Base-by-base conservation (phyloP, 768 basidiomycete species). In the Boletus tomentosulus region DNA sequence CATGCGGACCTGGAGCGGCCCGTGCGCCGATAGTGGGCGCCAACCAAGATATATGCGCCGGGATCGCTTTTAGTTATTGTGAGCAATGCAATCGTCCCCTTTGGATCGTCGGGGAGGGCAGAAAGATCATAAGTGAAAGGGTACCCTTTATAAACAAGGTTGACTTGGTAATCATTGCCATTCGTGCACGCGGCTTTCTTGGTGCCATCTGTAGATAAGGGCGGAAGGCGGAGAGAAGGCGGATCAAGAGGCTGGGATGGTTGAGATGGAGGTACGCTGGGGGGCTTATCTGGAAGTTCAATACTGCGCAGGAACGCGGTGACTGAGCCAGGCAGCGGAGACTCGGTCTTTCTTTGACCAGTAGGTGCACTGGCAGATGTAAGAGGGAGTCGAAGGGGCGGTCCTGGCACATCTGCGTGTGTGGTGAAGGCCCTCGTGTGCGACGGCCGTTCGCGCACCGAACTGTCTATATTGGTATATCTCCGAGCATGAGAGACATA, bases 11-110 rank as follows among this genome's bases (percentile, higher is more conserved):
- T 59, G 51, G 68, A 54, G 31, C 68, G 69, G 49, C 66, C 68
- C 44, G 68, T 69, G 37, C 70, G 66, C 54, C 68, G 64, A 57
- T 69, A 69, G 59, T 68, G 70, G 30, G 70, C 68, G 11, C 61
- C 59, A 25, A 70, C 55, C 38, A 70, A 42, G 50, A 69, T 30
- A 59, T 69, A 69, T 52, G 68, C 55, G 37, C 68, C 70, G 12
- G 68, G 70, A 56, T 68, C 70, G 24, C 66, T 66, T 30, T 64
- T 50, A 41, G 70, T 69, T 31, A 57, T 49, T 38, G 42, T 54
- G 42, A 69, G 66, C 44, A 69, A 51, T 8, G 60, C 57, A 34
- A 69, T 66, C 34, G 59, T 59, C 35, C 63, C 59, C 34, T 58
- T 52, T 44, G 68, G 70, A 33, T 69, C 68, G 48, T 69, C 64